These are phyloP conservation scores for Lactuca sativa DNA, from an alignment of 129 eudicot species.

Conservation along the genomic window DNA sequence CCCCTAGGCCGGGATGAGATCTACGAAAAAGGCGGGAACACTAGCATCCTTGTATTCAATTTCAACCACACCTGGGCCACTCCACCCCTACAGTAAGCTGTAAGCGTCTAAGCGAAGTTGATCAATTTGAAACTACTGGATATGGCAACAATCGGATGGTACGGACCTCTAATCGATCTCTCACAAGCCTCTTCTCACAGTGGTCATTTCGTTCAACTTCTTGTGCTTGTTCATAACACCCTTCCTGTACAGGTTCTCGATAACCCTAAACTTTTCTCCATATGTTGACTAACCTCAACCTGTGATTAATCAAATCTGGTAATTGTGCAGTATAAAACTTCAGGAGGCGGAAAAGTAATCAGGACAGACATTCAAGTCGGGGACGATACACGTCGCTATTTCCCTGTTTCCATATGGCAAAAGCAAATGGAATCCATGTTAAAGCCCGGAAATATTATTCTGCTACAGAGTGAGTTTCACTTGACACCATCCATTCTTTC, in stretches of 20 bases:
- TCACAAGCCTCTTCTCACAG: slow-evolving; percentile 57
- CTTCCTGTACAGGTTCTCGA: slow-evolving; percentile 61
- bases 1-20: background rate
- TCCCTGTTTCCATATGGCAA: slow-evolving; percentile 68
- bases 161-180: slow-evolving; percentile 74
- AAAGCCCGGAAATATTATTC: slow-evolving; percentile 50
- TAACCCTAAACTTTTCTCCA: slow-evolving; percentile 2
- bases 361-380: slow-evolving; percentile 82
- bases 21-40: slow-evolving; percentile 15
- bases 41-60: background rate
- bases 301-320: slow-evolving; percentile 6
- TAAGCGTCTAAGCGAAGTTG: background rate
- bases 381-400: slow-evolving; percentile 69
- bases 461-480: slow-evolving; percentile 59
- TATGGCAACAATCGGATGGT: slow-evolving; percentile 73
- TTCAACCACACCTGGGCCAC: too few relatives aligned
- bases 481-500: background rate
- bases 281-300: background rate
- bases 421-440: slow-evolving; percentile 55
- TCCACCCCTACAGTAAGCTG: too few relatives aligned
- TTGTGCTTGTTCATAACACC: slow-evolving; percentile 61
- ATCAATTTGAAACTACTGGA: background rate
- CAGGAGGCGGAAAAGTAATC: slow-evolving; percentile 58
- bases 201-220: slow-evolving; percentile 67
- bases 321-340: slow-evolving; percentile 55